Conservation (phyloP, 2,329 filamentous ascomycete species). For the Sporothrix euskadiensis region DNA sequence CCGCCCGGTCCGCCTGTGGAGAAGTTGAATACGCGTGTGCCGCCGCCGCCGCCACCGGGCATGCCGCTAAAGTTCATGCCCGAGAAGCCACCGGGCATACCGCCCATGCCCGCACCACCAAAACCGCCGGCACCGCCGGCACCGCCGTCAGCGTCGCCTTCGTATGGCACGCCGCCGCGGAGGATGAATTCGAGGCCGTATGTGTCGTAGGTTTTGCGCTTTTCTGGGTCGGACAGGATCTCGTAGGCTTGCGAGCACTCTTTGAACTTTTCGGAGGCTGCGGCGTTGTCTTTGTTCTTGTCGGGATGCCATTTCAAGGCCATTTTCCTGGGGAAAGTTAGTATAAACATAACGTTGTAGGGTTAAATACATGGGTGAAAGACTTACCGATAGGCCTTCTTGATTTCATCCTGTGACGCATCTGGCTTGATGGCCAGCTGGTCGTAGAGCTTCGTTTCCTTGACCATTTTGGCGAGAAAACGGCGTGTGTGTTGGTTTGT, state of each 20-base stretch:
- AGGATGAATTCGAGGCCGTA: constrained; percentile 92
- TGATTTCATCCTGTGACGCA: constrained; percentile 90
- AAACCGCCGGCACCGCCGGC: constrained; percentile 38
- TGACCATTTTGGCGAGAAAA: constrained; percentile 38
- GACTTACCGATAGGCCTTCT: constrained; percentile 85
- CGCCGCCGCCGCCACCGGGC: constrained; percentile 56
- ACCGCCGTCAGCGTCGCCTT: constrained; percentile 36
- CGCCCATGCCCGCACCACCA: constrained; percentile 61
- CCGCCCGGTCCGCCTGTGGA: constrained; percentile 46
- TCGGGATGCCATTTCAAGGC: constrained; percentile 94
- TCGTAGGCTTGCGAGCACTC: constrained; percentile 97
- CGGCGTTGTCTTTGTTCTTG: constrained; percentile 92
- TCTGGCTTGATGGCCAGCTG: constrained; percentile 74
- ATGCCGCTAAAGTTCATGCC: constrained; percentile 41
- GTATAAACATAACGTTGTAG: neutral
- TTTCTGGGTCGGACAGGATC: constrained; percentile 94
- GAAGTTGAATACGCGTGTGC: constrained; percentile 64
- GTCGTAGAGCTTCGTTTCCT: constrained; percentile 70
- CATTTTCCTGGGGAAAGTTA: constrained; percentile 62
- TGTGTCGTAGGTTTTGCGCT: constrained; percentile 92
- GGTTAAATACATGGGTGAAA: neutral
- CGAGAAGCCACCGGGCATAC: constrained; percentile 49
- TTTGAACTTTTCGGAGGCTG: constrained; percentile 92
- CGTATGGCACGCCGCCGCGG: constrained; percentile 69
- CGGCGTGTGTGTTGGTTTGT: neutral